Percentiles rank a stretch among this genome's conserved stretches.
phyloP scores from a whole-genome alignment of 1,284 basidiomycete genomes.

The Cystobasidiaceae sp. region DNA sequence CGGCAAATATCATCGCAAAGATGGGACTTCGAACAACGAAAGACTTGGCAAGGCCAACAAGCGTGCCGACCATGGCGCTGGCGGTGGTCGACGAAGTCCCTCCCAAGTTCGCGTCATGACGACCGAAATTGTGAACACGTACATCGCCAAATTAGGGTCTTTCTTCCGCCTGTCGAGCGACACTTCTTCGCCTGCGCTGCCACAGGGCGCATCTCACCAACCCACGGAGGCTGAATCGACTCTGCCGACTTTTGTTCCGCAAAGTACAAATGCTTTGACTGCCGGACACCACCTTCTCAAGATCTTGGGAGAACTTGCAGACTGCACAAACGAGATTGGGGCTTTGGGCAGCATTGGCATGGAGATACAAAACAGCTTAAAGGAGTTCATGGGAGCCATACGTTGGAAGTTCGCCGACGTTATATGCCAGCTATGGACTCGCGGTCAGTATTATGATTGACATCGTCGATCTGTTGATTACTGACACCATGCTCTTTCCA shows the following conservation, averaged over 20 bases:
- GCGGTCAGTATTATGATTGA: slow-evolving; percentile 55
- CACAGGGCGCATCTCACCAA: slow-evolving; percentile 47
- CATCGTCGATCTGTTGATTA: too few relatives aligned
- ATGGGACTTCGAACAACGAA: slow-evolving; percentile 32
- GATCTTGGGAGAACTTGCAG: slow-evolving; percentile 75
- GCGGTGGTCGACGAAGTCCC: slow-evolving; percentile 46
- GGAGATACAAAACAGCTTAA: slow-evolving; percentile 64
- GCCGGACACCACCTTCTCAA: slow-evolving; percentile 74
- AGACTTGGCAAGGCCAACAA: background rate
- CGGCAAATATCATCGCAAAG: slow-evolving; percentile 78
- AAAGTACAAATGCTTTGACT: slow-evolving; percentile 69
- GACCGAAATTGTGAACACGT: slow-evolving; percentile 79
- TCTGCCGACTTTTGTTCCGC: slow-evolving; percentile 64
- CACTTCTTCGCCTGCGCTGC: slow-evolving; percentile 58
- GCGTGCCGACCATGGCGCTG: slow-evolving; percentile 10
- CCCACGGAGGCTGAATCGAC: slow-evolving; percentile 39
- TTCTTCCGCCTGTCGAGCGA: slow-evolving; percentile 75
- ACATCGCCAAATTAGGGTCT: slow-evolving; percentile 76
- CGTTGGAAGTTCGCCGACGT: slow-evolving; percentile 85
- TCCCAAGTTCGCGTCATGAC: slow-evolving; percentile 85
- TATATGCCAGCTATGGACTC: slow-evolving; percentile 71
- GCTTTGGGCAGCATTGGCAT: slow-evolving; percentile 54
- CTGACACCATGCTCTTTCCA: slow-evolving; percentile 50
- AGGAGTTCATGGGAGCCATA: slow-evolving; percentile 69
- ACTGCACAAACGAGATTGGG: slow-evolving; percentile 75